Percentiles rank a stretch among this genome's conserved stretches.
Conservation (phyloP, 2,329 filamentous ascomycete genomes). For the Coccinonectria pachysandricola region DNA sequence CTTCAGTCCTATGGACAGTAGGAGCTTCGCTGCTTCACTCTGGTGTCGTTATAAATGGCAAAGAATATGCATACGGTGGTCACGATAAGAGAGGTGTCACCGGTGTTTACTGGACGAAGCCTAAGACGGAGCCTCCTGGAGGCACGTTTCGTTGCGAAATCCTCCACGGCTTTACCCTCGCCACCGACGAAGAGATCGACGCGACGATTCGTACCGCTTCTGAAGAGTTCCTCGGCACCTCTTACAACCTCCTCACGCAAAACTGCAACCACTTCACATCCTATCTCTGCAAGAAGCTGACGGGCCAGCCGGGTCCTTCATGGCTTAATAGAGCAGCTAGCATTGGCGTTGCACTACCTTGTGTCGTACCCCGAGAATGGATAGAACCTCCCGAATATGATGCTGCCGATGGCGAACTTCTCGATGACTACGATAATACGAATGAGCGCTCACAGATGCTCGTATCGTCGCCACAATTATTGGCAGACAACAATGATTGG, state of each 20-base stretch:
- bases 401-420: conserved; percentile 57
- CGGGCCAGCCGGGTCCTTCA: conserved; percentile 54
- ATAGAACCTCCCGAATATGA: conserved; percentile 69
- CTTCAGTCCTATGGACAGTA: conserved; percentile 67
- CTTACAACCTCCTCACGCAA: conserved; percentile 70
- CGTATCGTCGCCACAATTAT: conserved; percentile 22
- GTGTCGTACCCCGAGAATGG: conserved; percentile 75
- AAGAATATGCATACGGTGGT: conserved; percentile 78
- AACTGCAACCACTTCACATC: conserved; percentile 89
- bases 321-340: conserved; percentile 81
- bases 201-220: conserved; percentile 57
- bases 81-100: conserved; percentile 61
- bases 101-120: conserved; percentile 76
- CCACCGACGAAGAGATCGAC: conserved; percentile 59
- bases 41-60: conserved; percentile 69
- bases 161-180: conserved; percentile 69
- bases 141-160: conserved; percentile 67
- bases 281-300: conserved; percentile 63
- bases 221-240: conserved; percentile 61
- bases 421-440: conserved; percentile 44
- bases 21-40: conserved; percentile 73
- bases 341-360: conserved; percentile 71
- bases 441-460: conserved; percentile 52
- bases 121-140: conserved; percentile 61
- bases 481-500: conserved; percentile 17